A percentile compares a stretch with the other conserved stretches of the same genome.
phyloP scores from a whole-genome alignment of 495 filamentous ascomycete genomes.

The Cetradonia linearis region DNA sequence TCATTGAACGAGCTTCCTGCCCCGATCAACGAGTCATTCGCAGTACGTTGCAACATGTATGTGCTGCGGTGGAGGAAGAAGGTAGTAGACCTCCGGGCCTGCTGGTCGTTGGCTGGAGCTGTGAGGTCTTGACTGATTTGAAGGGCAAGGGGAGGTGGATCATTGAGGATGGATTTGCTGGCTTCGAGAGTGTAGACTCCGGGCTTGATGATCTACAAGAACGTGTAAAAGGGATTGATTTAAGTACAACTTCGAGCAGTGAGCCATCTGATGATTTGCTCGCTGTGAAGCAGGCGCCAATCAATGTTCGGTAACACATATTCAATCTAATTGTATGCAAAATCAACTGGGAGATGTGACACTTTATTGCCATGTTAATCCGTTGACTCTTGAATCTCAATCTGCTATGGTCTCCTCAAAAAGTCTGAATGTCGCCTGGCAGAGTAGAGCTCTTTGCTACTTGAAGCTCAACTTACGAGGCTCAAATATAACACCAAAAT shows the following conservation, averaged over 20 bases:
- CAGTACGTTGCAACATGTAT: constrained; percentile 69
- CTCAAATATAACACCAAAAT: too few relatives aligned
- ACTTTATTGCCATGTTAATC: not conserved
- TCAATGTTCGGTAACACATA: not conserved
- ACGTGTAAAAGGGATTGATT: constrained; percentile 11
- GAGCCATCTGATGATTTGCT: not conserved
- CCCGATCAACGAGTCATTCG: constrained; percentile 88
- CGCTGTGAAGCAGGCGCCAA: not conserved
- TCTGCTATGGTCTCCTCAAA: not conserved
- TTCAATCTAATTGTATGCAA: not conserved
- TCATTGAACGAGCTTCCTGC: constrained; percentile 89
- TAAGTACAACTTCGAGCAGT: constrained; percentile 2
- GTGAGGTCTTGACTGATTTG: constrained; percentile 57
- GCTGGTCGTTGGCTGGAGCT: constrained; percentile 78
- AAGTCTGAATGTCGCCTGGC: not conserved
- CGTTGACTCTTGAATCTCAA: not conserved
- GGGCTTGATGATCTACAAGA: constrained; percentile 23
- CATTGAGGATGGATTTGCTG: constrained; percentile 82
- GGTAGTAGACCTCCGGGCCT: constrained; percentile 84
- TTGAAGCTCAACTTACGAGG: too few relatives aligned
- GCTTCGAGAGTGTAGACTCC: constrained; percentile 40
- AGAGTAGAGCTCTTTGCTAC: not conserved
- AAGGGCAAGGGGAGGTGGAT: constrained; percentile 55
- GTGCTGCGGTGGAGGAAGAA: constrained; percentile 75
- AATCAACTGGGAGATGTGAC: not conserved